phyloP scores from a whole-genome alignment of 2,329 filamentous ascomycete species.

The Fusarium irregulare region DNA sequence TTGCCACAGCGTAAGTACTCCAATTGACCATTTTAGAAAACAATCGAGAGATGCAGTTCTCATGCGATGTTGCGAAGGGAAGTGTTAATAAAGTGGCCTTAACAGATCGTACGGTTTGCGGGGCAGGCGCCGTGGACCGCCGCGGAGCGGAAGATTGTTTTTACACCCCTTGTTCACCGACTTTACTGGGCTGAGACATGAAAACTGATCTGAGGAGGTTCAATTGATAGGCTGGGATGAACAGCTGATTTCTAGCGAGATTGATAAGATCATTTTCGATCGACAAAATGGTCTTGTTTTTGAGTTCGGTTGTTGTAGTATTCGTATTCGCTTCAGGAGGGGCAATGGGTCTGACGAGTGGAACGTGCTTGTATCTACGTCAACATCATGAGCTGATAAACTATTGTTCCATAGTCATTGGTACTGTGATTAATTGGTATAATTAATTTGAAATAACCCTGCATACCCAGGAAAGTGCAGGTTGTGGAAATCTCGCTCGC shows the following conservation, averaged over 20 bases:
- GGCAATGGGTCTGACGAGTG: too few relatives aligned
- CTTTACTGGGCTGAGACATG: conserved; percentile 1
- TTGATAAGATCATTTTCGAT: conserved; percentile 4
- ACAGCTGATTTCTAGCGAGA: background rate
- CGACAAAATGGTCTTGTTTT: background rate
- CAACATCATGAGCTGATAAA: background rate
- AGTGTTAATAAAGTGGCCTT: conserved; percentile 7
- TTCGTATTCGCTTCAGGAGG: background rate
- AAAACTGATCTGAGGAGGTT: background rate
- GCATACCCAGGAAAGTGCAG: fast-evolving
- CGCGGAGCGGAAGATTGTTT: conserved; percentile 40
- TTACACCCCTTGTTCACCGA: conserved; percentile 25
- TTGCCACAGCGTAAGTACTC: conserved; percentile 13
- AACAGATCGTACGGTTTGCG: conserved; percentile 38
- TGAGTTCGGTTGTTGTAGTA: background rate
- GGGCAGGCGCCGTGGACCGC: conserved; percentile 1
- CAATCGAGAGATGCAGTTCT: background rate
- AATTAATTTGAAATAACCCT: fast-evolving
- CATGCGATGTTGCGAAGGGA: background rate
- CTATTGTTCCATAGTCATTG: fast-evolving
- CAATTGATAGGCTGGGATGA: background rate
- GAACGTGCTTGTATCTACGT: background rate
- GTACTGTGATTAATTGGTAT: fast-evolving
- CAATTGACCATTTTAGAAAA: conserved; percentile 30
- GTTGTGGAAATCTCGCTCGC: background rate